Base-by-base conservation (phyloP, 164 flowering plant species). In the Aristolochia californica region DNA sequence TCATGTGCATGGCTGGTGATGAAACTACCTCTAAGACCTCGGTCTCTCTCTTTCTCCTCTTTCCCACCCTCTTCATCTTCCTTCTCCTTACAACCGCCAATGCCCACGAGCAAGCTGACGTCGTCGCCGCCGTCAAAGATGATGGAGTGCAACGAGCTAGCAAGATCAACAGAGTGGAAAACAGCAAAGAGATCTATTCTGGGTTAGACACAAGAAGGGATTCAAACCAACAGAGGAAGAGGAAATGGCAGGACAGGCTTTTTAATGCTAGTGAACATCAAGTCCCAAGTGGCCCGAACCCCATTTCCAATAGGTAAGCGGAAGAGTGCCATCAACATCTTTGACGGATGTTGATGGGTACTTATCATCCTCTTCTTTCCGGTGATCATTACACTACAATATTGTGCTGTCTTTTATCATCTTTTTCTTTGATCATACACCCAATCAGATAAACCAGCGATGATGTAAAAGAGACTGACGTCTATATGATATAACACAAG, bases 281-380 rank as follows among this genome's bases (percentile, higher is more conserved):
- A 63, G 95, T 87, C 51, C 95, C 91, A 0, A 84, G 95, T 58
- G 95, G 95, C 22, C 91, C 91, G 48, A 87, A 87, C 65, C 95
- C 95, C 45, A 83, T 87, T 59, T 78, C 91, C 13, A 66, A 66
- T 40, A 47, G 69, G 69, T 66, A 51, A 63, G 51, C 0, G 44
- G 24, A 27, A 43, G 52, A 11, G 62, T n/a, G n/a, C n/a, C n/a
- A n/a, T n/a, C n/a, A n/a, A n/a, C n/a, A n/a, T n/a, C n/a, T n/a
- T n/a, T n/a, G n/a, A n/a, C n/a, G n/a, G n/a, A n/a, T n/a, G n/a
- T n/a, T 20, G 12, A 45, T 2, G 20, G 27, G 20, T n/a, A 13
- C 25, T 55, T 45, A n/a, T 30, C 58, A 17, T 30, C 13, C 18
- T 15, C 38, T 8, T 22, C 4, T 4, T 9, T 53, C 27, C 22